Evolutionary conservation across 305 asterid species (phyloP).

Genomic region (Fraxinus latifolia): DNA sequence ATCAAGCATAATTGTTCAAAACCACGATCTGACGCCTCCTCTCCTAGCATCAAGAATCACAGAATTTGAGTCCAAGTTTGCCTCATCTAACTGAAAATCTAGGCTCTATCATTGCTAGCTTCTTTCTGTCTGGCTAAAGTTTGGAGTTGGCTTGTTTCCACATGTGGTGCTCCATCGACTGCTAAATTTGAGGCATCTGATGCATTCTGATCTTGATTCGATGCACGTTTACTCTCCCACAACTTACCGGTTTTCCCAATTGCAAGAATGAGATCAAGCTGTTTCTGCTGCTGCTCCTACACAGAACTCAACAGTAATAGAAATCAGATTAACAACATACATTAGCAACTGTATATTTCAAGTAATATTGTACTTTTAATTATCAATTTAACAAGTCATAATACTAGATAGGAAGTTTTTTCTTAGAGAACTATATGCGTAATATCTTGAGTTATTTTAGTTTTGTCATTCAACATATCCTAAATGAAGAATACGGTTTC

Average conservation of each 20-base stretch:
- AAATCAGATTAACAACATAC: not conserved
- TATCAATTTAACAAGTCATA: not conserved
- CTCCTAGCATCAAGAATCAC: not conserved
- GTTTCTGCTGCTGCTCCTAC: conserved; percentile 86
- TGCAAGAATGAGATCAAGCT: conserved; percentile 73
- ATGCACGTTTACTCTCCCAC: conserved; percentile 38
- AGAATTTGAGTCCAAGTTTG: not conserved
- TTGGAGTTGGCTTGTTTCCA: conserved; percentile 24
- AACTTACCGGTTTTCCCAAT: conserved; percentile 59
- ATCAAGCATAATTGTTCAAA: not conserved
- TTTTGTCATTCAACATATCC: not conserved
- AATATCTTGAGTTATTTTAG: not conserved
- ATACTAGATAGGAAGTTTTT: not conserved
- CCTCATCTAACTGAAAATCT: conserved; percentile 4
- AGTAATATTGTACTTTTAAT: not conserved
- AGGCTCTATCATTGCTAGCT: conserved; percentile 21
- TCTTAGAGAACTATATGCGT: not conserved
- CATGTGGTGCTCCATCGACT: conserved; percentile 26
- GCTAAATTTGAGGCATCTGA: conserved; percentile 32
- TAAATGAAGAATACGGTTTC: not conserved
- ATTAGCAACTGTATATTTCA: not conserved
- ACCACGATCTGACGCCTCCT: not conserved
- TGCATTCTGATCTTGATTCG: conserved; percentile 25
- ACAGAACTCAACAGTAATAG: conserved; percentile 14
- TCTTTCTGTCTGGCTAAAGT: conserved; percentile 24